Base-by-base conservation (phyloP, 495 filamentous ascomycete genomes). In the Neohortaea acidophila region DNA sequence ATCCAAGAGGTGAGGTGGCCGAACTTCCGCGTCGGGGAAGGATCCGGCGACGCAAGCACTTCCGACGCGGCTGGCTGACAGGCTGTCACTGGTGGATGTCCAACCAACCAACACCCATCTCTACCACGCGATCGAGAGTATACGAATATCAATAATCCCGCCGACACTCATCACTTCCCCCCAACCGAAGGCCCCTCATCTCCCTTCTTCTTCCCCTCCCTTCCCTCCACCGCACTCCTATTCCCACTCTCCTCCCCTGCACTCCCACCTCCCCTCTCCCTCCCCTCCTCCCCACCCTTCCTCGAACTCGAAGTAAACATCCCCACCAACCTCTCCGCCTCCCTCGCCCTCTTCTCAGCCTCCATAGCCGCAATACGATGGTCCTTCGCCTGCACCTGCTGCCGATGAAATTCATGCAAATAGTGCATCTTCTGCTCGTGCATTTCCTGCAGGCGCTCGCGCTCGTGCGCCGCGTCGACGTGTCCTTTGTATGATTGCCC, bases 371-470 rank as follows among this genome's bases (percentile, higher is more conserved):
- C n/a, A n/a, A n/a, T n/a, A n/a, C n/a, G n/a, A n/a, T n/a, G 4
- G 5, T 37, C 34, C 34, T 26, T 37, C 4, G 11, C 11, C 20
- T 15, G 21, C 20, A 37, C 12, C 34, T 37, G 21, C n/a, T 26
- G 20, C 9, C 34, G 34, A 37, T 37, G 34, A 15, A 37, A 37
- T 22, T 37, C 34, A 12, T 37, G 34, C 34, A 37, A 25, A 26
- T 17, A 37, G 13, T 24, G 22, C 34, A 37, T 37, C 22, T 37
- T 37, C 34, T 37, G 34, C 34, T 37, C 34, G 22, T 37, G 34
- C 34, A 21, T 11, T 15, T 37, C 34, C 34, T 37, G 34, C 34
- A 37, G 14, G 20, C 22, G 20, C 14, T 37, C 34, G 21, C 34
- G 34, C 34, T 37, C 34, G 33, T 21, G 7, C 9, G 14, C 3